phyloP scores from a whole-genome alignment of 106 monocot species.

The Apostasia ramifera region DNA sequence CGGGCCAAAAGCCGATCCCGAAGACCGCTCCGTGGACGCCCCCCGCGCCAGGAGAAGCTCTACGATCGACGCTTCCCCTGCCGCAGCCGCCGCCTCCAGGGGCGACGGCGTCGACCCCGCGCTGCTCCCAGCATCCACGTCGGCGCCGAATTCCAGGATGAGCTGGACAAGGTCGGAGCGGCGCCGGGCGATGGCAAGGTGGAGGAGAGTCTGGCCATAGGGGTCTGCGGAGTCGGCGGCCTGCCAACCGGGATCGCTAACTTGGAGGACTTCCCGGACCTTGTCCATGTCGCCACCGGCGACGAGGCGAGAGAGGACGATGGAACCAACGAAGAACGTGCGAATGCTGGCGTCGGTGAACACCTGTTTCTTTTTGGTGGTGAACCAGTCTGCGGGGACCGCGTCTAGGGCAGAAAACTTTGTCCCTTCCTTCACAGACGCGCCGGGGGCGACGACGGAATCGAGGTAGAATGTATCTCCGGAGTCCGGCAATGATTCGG shows the following conservation, averaged over 20 bases:
- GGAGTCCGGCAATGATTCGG: slow-evolving; percentile 12
- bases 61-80: slow-evolving; percentile 24
- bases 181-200: slow-evolving; percentile 21
- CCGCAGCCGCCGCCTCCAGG: slow-evolving; percentile 29
- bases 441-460: slow-evolving; percentile 41
- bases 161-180: slow-evolving; percentile 44
- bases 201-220: slow-evolving; percentile 22
- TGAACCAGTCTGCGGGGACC: slow-evolving; percentile 46
- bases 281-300: slow-evolving; percentile 23
- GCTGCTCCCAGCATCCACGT: slow-evolving; percentile 21
- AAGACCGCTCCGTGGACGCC: slow-evolving; percentile 12
- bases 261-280: slow-evolving; percentile 31
- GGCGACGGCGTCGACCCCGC: slow-evolving; percentile 27
- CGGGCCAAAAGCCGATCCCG: slow-evolving; percentile 14
- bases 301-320: slow-evolving; percentile 28
- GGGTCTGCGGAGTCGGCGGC: slow-evolving; percentile 26
- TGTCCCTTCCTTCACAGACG: slow-evolving; percentile 16
- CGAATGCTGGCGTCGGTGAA: slow-evolving; percentile 30
- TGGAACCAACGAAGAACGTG: slow-evolving; percentile 33
- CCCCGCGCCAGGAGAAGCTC: slow-evolving; percentile 34
- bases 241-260: slow-evolving; percentile 37
- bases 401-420: slow-evolving; percentile 14
- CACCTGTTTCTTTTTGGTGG: slow-evolving; percentile 45
- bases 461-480: slow-evolving; percentile 37
- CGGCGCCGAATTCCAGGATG: slow-evolving; percentile 32